Base-by-base conservation (phyloP, 805 yeast genomes). In the Myxozyma kluyveri region DNA sequence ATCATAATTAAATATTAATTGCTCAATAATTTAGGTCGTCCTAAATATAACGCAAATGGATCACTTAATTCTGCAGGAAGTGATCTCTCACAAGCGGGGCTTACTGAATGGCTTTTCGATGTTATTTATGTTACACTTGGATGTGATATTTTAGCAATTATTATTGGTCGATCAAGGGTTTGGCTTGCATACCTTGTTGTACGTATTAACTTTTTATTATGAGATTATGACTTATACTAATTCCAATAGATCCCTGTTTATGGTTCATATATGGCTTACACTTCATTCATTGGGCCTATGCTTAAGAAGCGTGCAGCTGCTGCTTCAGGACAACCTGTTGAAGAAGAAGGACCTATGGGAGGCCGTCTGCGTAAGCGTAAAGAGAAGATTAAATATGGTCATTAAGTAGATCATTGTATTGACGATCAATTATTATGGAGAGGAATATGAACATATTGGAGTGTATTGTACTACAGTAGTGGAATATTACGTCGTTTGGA, bases 71-170 rank as follows among this genome's bases (percentile, higher is more conserved):
- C 67, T 10, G 66, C 85, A 1, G 91, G 90, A 1, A 78, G 75
- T 27, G 86, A 86, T 61, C 73, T 85, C 52, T 67, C 67, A 49
- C 86, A 79, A 54, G 63, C 67, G 2, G 93, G 93, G 0, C 71
- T 86, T 37, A 82, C 82, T 35, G 91, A 86, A 67, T 84, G 82
- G 70, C 69, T 84, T 73, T 82, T 82, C 63, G 93, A 86, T 63
- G 66, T 84, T 10, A 70, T 86, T 53, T 85, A 85, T 63, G 66
- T 85, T 42, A 83, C 89, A 2, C 75, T 83, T 76, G 60, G 77
- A 19, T 71, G 80, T 57, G 81, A 81, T 57, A 49, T 83, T 0
- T 67, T 83, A 46, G 77, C 81, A 72, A 60, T 79, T 4, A 21
- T 79, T 0, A 61, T 78, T 33, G 89, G 89, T 4, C 65, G 77